phyloP scores from a whole-genome alignment of 768 basidiomycete genomes.

The Pseudohyphozyma bogoriensis region DNA sequence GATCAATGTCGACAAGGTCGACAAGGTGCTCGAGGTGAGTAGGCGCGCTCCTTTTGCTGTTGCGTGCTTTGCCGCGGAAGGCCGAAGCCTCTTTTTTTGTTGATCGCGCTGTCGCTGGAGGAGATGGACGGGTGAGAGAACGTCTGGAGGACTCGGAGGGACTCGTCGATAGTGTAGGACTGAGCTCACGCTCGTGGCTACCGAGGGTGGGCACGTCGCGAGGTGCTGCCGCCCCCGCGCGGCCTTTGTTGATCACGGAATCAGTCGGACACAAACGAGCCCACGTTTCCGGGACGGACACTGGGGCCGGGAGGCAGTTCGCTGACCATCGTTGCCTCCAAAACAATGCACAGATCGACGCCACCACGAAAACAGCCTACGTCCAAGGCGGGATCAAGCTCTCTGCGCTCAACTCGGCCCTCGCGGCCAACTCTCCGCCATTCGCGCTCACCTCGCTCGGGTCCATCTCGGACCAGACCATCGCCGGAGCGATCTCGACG shows the following conservation, averaged over 20 bases:
- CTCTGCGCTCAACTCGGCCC: conserved; percentile 31
- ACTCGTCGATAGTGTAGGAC: too few relatives aligned
- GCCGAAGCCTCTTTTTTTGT: too few relatives aligned
- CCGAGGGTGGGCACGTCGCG: too few relatives aligned
- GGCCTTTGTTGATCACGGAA: too few relatives aligned
- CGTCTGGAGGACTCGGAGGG: background rate
- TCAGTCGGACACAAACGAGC: too few relatives aligned
- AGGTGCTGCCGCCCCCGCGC: too few relatives aligned
- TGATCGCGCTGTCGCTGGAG: background rate
- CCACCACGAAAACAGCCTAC: conserved; percentile 54
- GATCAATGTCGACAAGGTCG: conserved; percentile 64
- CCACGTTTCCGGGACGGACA: too few relatives aligned
- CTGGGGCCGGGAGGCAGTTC: too few relatives aligned
- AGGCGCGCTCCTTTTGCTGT: background rate
- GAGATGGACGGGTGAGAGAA: background rate
- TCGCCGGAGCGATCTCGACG: conserved; percentile 85
- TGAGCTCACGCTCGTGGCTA: too few relatives aligned
- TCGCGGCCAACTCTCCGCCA: conserved; percentile 52
- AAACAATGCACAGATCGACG: conserved; percentile 51
- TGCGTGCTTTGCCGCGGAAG: background rate
- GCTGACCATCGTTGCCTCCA: background rate
- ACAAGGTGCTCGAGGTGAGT: conserved; percentile 66
- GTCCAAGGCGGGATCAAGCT: conserved; percentile 60
- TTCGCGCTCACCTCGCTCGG: conserved; percentile 88
- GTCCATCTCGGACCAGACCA: conserved; percentile 90